Percentiles rank a stretch among this genome's conserved stretches.
Conservation (phyloP, 441 rosid genomes). For the Viola pubescens region DNA sequence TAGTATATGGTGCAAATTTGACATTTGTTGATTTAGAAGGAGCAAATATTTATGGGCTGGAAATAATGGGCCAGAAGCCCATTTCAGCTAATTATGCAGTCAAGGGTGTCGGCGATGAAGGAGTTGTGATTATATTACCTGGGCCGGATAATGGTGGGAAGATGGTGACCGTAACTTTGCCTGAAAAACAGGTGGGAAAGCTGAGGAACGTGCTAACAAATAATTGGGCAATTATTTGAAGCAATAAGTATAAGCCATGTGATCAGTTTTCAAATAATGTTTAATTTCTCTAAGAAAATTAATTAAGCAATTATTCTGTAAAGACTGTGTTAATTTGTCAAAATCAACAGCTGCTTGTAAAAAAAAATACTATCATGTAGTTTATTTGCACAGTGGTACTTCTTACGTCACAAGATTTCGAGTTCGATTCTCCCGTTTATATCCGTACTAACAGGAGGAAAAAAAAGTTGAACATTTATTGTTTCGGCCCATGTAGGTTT, state of each 20-base stretch:
- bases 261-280: too few relatives aligned
- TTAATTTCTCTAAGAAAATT: too few relatives aligned
- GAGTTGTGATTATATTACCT: slow-evolving; percentile 37
- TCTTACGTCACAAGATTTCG: too few relatives aligned
- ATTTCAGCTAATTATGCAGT: slow-evolving; percentile 36
- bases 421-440: too few relatives aligned
- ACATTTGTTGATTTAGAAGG: slow-evolving; percentile 54
- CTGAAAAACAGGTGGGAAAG: slow-evolving; percentile 27
- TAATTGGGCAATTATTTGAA: slow-evolving; percentile 21
- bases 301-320: too few relatives aligned
- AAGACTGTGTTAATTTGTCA: too few relatives aligned
- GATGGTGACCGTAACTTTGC: slow-evolving; percentile 34
- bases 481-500: too few relatives aligned
- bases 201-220: slow-evolving; percentile 26
- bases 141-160: slow-evolving; percentile 23
- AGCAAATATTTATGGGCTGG: slow-evolving; percentile 31
- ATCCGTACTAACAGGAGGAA: too few relatives aligned
- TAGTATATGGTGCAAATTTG: slow-evolving; percentile 52
- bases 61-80: slow-evolving; percentile 40
- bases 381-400: too few relatives aligned
- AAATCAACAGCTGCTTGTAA: too few relatives aligned
- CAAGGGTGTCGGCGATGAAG: slow-evolving; percentile 54
- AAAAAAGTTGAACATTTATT: too few relatives aligned
- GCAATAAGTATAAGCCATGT: not conserved
- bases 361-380: too few relatives aligned